Evolutionary conservation across 352 stramenopile species (phyloP).

Genomic region (Globisporangium cystogenes): DNA sequence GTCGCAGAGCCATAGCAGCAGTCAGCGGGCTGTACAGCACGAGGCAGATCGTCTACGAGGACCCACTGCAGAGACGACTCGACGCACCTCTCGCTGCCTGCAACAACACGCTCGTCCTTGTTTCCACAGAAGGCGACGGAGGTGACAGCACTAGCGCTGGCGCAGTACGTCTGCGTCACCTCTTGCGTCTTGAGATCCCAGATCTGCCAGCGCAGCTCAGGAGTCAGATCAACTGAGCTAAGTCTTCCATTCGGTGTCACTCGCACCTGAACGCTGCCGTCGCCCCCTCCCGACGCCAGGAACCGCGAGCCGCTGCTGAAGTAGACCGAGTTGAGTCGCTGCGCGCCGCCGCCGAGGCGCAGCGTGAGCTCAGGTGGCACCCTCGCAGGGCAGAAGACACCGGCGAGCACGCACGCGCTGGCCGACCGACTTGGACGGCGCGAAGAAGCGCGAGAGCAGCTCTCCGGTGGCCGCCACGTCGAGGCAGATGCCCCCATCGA

Average conservation of each 20-base stretch:
- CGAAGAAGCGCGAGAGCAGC: slow-evolving; percentile 62
- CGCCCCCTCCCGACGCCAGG: slow-evolving; percentile 45
- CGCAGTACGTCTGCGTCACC: slow-evolving; percentile 54
- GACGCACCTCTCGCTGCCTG: slow-evolving; percentile 50
- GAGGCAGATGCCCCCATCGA: slow-evolving; percentile 54
- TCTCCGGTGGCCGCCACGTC: slow-evolving; percentile 50
- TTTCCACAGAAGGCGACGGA: slow-evolving; percentile 64
- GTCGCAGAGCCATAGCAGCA: not conserved
- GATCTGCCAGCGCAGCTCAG: slow-evolving; percentile 16
- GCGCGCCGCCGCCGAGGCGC: not conserved
- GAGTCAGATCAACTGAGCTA: not conserved
- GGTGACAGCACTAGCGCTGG: slow-evolving; percentile 56
- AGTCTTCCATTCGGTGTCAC: too few species aligned
- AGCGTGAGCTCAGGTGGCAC: not conserved
- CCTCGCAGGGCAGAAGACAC: not conserved
- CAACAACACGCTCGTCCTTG: slow-evolving; percentile 70
- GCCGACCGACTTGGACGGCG: slow-evolving; percentile 26
- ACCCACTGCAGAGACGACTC: not conserved
- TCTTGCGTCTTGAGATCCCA: slow-evolving; percentile 79
- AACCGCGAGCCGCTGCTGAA: slow-evolving; percentile 73
- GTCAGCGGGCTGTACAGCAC: not conserved
- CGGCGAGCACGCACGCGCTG: slow-evolving; percentile 26
- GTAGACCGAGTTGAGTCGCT: slow-evolving; percentile 59
- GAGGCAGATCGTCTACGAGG: not conserved
- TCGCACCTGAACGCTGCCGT: slow-evolving; percentile 45